phyloP scores from a whole-genome alignment of 2,329 filamentous ascomycete species.

The Hypoxylon rubiginosum region DNA sequence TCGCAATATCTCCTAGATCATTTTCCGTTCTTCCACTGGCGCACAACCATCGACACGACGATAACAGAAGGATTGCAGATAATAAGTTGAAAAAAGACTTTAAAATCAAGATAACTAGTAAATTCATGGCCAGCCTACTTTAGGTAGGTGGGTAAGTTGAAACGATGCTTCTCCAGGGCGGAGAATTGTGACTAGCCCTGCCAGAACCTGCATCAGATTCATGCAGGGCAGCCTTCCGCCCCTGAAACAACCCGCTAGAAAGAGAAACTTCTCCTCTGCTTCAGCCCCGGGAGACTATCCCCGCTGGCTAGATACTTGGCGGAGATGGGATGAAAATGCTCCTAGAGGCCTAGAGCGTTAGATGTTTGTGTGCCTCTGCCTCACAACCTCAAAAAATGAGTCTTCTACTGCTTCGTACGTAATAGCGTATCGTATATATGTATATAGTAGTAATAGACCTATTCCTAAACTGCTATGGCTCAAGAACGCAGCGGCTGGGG shows the following conservation, averaged over 20 bases:
- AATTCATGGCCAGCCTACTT: slow-evolving; percentile 17
- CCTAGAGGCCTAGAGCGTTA: slow-evolving; percentile 19
- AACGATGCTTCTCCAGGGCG: slow-evolving; percentile 23
- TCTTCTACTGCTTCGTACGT: not conserved
- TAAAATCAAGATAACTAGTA: slow-evolving; percentile 7
- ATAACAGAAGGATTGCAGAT: slow-evolving; percentile 1
- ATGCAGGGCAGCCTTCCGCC: slow-evolving; percentile 22
- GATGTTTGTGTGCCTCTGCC: not conserved
- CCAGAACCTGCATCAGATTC: slow-evolving; percentile 36
- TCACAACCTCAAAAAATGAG: not conserved
- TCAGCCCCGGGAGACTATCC: slow-evolving; percentile 25
- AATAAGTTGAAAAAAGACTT: slow-evolving; percentile 5
- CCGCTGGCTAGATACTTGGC: slow-evolving; percentile 17
- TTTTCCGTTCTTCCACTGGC: not conserved
- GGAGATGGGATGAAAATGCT: slow-evolving; percentile 34
- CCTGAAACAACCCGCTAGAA: slow-evolving; percentile 36
- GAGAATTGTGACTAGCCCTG: slow-evolving; percentile 25
- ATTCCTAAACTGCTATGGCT: not conserved
- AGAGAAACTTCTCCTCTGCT: slow-evolving; percentile 21
- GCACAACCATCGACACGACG: slow-evolving; percentile 1
- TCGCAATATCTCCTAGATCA: not conserved
- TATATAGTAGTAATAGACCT: not conserved
- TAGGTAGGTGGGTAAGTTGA: slow-evolving; percentile 22
- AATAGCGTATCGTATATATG: too few species aligned
- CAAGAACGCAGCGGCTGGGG: not conserved